Conservation (phyloP, 2,329 filamentous ascomycete species). For the Colletotrichum theobromicola region DNA sequence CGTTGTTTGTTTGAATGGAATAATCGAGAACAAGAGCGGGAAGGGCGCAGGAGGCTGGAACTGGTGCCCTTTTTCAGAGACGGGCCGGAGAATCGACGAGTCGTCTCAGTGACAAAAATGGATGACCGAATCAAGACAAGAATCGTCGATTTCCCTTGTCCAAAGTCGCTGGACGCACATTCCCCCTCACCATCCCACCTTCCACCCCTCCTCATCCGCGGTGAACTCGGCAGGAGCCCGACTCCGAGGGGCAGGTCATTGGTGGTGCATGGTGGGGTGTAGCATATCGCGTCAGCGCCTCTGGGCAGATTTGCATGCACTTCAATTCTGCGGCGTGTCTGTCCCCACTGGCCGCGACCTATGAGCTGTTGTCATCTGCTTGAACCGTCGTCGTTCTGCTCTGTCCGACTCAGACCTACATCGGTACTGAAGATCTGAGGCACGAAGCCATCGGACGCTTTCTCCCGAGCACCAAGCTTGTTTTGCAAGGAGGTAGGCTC, state of each 20-base stretch:
- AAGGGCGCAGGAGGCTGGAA: not conserved
- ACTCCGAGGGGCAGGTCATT: conserved; percentile 8
- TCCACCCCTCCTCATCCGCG: conserved; percentile 4
- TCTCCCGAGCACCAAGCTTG: not conserved
- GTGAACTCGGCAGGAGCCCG: conserved; percentile 3
- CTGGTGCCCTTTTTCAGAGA: not conserved
- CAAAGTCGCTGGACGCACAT: not conserved
- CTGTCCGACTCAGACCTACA: not conserved
- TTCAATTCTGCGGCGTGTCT: not conserved
- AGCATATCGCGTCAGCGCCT: conserved; percentile 4
- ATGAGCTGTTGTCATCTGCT: not conserved
- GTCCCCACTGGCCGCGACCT: not conserved
- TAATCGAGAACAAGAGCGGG: not conserved
- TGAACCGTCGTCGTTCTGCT: not conserved
- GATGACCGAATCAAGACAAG: conserved; percentile 12
- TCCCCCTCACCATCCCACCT: conserved; percentile 4
- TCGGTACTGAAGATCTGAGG: not conserved
- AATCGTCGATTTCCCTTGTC: not conserved
- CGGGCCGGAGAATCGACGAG: not conserved
- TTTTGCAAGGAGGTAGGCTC: not conserved
- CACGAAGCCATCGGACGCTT: not conserved
- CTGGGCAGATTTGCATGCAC: not conserved
- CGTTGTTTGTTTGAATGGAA: not conserved
- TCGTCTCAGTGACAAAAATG: not conserved
- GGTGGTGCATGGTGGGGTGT: not conserved